Base-by-base conservation (phyloP, 768 basidiomycete genomes). In the Rhodotorula sphaerocarpa region DNA sequence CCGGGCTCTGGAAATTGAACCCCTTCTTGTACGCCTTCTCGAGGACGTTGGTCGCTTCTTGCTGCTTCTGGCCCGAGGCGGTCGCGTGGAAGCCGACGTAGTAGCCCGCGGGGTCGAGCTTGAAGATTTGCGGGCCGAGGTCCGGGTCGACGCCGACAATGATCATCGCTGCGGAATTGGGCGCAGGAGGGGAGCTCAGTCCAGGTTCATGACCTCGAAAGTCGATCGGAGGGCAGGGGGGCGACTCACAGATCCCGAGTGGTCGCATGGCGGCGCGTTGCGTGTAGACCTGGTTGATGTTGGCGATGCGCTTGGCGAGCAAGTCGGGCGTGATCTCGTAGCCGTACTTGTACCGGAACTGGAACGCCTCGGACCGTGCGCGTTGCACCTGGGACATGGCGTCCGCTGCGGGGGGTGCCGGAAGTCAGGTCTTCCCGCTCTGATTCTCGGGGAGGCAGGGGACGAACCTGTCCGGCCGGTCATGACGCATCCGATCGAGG, bases 1-100 rank as follows among this genome's bases (percentile, higher is more conserved):
- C 80, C 27, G 86, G 80, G 68, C 79, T 80, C 55, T 95, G 79
- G 1, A 80, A 82, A 77, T 92, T 86, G 53, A 90, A 86, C 0
- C 85, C 87, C 75, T 90, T 90, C 80, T 97, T 99, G 92, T 90
- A 97, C 75, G 90, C 89, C 79, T 97, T 97, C 79, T 99, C 95
- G 47, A 99, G 80, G 73, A 90, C 87, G 75, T 97, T 97, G 85
- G 92, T 95, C 2, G 90, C 91, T 74, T 99, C 95, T 73, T 95
- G 93, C 72, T 97, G 95, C 72, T 99, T 97, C 75, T 88, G 87
- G 1, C 95, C 95, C 3, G 92, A 86, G 0, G 93, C 84, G 3
- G 93, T 93, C 14, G 95, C 95, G 70, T 96, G 92, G 79, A 92
- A 97, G 0, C 95, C 95, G 48, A 95, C 89, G 74, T 92, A 99